These are phyloP conservation scores for Candida peoriensis DNA, from an alignment of 805 yeast genomes.

Conservation along the genomic window DNA sequence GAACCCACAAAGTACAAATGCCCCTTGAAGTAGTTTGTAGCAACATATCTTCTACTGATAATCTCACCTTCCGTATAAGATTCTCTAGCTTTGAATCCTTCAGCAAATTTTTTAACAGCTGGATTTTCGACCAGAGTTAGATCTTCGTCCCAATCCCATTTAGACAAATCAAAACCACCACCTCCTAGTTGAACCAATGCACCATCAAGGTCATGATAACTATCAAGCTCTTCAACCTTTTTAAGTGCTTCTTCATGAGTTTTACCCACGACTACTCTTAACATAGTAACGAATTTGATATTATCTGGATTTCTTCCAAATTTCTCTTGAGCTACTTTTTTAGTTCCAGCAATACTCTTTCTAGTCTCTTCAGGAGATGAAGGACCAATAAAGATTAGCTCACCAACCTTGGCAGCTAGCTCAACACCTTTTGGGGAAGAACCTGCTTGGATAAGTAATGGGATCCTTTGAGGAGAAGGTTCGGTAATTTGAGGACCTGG, in stretches of 20 bases:
- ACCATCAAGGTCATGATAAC: conserved; percentile 35
- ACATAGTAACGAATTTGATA: conserved; percentile 33
- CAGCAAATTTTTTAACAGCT: conserved; percentile 29
- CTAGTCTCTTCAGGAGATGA: conserved; percentile 29
- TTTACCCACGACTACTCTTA: conserved; percentile 33
- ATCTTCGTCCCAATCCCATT: conserved; percentile 42
- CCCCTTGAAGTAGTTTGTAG: conserved; percentile 20
- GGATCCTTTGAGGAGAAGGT: conserved; percentile 42
- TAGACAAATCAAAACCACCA: conserved; percentile 37
- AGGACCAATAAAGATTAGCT: conserved; percentile 34
- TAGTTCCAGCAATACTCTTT: conserved; percentile 28
- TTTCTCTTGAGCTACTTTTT: conserved; percentile 28
- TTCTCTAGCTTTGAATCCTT: conserved; percentile 22
- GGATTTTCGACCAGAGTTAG: conserved; percentile 29
- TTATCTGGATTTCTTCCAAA: conserved; percentile 35
- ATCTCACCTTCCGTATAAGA: conserved; percentile 18
- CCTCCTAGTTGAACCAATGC: conserved; percentile 41
- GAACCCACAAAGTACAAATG: conserved; percentile 28
- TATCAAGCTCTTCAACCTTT: conserved; percentile 29
- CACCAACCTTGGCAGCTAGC: conserved; percentile 43
- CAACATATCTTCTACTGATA: conserved; percentile 27
- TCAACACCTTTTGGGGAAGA: conserved; percentile 36
- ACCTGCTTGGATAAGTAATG: conserved; percentile 43
- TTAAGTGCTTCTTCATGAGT: conserved; percentile 38
- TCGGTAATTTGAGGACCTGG: conserved; percentile 40